Base-by-base conservation (phyloP, 2,329 filamentous ascomycete genomes). In the Fusarium incarnatum region DNA sequence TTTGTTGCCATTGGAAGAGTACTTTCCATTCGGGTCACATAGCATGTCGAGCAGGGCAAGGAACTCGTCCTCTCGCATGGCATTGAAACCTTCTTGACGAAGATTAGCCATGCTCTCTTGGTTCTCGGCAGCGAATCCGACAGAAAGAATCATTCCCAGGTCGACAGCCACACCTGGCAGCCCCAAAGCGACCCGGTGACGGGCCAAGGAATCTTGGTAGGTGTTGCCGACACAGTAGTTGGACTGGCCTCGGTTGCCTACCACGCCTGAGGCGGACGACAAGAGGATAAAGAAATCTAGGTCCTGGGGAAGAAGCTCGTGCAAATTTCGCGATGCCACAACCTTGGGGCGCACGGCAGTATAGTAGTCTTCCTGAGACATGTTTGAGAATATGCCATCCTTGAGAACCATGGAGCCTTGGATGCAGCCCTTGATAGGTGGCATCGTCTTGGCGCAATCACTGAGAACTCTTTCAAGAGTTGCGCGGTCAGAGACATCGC, bases 201-300 rank as follows among this genome's bases (percentile, higher is more conserved):
- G 54, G 7, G 58, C 53, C 5, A 66, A 15, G 10, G 60, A 34
- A 41, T 66, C 60, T 11, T 58, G 63, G 34, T 54, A 59, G 18
- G 63, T 64, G 71, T 86, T 86, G 30, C 81, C 85, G 0, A 84
- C 83, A 4, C 82, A 79, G 72, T 89, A 89, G 5, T 85, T 84
- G 8, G 85, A 83, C 64, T 88, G 86, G 0, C 83, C 83, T 47
- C 80, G 79, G 73, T 85, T 84, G 1, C 85, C 86, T 16, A 87
- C 84, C 3, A 84, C 79, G n/a, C 85, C 82, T 5, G 84, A 82
- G 1, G 83, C 81, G 5, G 85, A 85, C 0, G 86, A 88, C n/a
- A 87, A 82, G 27, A 83, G 80, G 25, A 86, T 78, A 75, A 88
- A 88, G 77, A 88, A 87, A 74, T 87, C 84, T 2, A 86, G 78